phyloP scores from a whole-genome alignment of 257 asterid species.

The Craterostigma plantagineum region DNA sequence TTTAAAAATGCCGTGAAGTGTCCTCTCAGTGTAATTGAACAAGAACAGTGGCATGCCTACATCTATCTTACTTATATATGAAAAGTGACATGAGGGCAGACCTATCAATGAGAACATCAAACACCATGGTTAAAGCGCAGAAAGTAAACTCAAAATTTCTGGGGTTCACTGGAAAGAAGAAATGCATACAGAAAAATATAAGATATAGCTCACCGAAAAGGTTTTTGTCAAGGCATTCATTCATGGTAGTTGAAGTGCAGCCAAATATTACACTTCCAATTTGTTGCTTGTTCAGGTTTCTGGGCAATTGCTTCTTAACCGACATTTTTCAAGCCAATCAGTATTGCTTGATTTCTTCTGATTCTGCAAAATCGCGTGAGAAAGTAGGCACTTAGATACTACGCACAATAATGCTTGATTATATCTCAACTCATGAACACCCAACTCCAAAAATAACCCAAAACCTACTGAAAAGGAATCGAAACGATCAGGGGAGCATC shows the following conservation, averaged over 20 bases:
- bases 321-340: too few species aligned
- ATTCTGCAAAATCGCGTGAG: too few species aligned
- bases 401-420: too few species aligned
- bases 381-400: too few species aligned
- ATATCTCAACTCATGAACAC: too few species aligned
- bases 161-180: not conserved
- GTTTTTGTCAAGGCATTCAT: constrained; percentile 21
- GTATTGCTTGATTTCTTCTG: too few species aligned
- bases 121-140: too few species aligned
- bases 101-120: constrained; percentile 21
- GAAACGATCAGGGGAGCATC: too few species aligned
- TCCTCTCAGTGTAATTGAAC: constrained; percentile 52
- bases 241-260: constrained; percentile 21
- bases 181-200: constrained; percentile 3
- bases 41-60: constrained; percentile 71
- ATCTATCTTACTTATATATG: constrained; percentile 50
- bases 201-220: constrained; percentile 28
- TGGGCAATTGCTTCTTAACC: not conserved
- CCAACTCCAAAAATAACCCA: too few species aligned
- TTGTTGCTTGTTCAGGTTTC: constrained; percentile 22
- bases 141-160: constrained; percentile 5
- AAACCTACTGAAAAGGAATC: too few species aligned
- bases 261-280: constrained; percentile 44
- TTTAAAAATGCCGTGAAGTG: constrained; percentile 59
- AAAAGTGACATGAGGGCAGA: constrained; percentile 44